Conservation (phyloP, 1,139 yeast genomes). For the Saccharomyces hybrid region DNA sequence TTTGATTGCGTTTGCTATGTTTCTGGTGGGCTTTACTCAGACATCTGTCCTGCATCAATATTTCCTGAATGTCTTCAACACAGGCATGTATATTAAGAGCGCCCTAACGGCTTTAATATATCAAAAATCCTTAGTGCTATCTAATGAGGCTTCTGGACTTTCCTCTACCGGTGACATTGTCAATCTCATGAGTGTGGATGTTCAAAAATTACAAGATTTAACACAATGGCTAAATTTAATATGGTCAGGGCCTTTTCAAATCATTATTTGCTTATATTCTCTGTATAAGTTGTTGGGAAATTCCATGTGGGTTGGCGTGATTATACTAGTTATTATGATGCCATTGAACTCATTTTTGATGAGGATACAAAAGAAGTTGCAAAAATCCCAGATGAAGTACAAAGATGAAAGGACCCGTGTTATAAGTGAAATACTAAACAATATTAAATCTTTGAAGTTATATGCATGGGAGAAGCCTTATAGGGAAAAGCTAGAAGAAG, state of each 20-base stretch:
- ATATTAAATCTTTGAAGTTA: conserved; percentile 83
- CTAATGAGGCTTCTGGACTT: conserved; percentile 74
- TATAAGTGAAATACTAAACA: conserved; percentile 81
- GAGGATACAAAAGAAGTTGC: conserved; percentile 64
- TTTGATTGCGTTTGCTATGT: conserved; percentile 79
- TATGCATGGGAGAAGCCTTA: conserved; percentile 96
- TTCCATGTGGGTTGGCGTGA: conserved; percentile 96
- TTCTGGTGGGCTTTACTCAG: conserved; percentile 71
- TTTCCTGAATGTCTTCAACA: conserved; percentile 79
- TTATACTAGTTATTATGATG: conserved; percentile 73
- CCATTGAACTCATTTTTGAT: conserved; percentile 78
- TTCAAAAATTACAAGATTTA: conserved; percentile 86
- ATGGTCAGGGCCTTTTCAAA: conserved; percentile 98
- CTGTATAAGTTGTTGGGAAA: conserved; percentile 73
- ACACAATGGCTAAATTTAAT: conserved; percentile 79
- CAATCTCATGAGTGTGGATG: conserved; percentile 93
- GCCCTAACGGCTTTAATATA: conserved; percentile 74
- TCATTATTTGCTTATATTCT: conserved; percentile 67
- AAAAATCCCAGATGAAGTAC: conserved; percentile 63
- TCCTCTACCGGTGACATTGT: conserved; percentile 96
- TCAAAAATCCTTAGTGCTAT: conserved; percentile 68
- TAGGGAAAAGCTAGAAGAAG: conserved; percentile 59
- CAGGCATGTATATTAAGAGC: conserved; percentile 85
- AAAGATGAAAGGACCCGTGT: conserved; percentile 65
- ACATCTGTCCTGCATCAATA: conserved; percentile 87